Evolutionary conservation across 2,329 filamentous ascomycete species (phyloP), one percentile per base, ranked within the genome.

Genomic region (Neofusicoccum umdonicola): DNA sequence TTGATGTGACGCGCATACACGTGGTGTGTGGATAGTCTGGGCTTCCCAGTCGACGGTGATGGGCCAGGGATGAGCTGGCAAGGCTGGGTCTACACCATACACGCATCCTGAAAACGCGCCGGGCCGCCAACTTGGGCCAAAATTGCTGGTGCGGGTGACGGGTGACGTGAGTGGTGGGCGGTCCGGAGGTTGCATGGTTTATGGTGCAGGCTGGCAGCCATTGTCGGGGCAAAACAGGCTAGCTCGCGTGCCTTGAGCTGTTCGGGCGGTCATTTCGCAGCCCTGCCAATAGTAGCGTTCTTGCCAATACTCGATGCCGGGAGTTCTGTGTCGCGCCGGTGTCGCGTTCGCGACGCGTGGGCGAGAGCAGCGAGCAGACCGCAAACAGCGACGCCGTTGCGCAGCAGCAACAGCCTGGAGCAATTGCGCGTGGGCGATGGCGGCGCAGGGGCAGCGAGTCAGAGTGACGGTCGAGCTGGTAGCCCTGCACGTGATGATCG

Each of bases 401-500:
- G 27, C 27, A 39, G 9, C 15, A 19, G 15, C 37, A 42, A 13
- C 35, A 31, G 52, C 11, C 2, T 39, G 34, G 17, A 44, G n/a
- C 31, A 17, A 17, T n/a, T 19, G 15, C 6, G 39, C 39, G 54
- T 12, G 5, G 54, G 22, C 4, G 52, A 39, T 7, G 27, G 27
- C 27, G 27, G 27, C 27, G 7, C 7, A n/a, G 27, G 4, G 27
- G 27, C 27, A 7, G 35, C 27, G 56, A 15, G 11, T 31, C 9
- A 7, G 50, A 31, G 15, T 9, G 13, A 13, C 47, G 27, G 15
- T 27, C 31, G 9, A 19, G 50, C 31, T 19, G 17, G 31, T 27
- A 47, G 39, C 50, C 22, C 19, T 37, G 61, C 61, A 63, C 61
- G 61, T 63, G 61, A 63, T 47, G 61, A 54, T 54, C 61, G 50